phyloP scores from a whole-genome alignment of 495 filamentous ascomycete genomes.

The Hypomontagnella monticulosa region DNA sequence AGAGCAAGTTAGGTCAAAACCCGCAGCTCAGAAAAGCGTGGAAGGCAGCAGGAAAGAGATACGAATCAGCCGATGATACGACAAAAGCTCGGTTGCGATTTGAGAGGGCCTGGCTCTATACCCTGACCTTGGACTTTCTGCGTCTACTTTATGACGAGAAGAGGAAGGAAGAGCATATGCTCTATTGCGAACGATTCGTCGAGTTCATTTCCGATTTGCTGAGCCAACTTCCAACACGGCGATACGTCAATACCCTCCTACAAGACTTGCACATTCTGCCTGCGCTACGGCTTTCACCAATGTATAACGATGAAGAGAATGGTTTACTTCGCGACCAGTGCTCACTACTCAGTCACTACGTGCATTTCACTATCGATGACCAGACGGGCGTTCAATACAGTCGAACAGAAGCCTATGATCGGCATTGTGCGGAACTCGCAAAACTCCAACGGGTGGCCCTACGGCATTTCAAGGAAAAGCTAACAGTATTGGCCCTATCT shows the following conservation, averaged over 20 bases:
- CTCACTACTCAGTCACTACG: slow-evolving; percentile 82
- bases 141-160: slow-evolving; percentile 70
- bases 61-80: slow-evolving; percentile 84
- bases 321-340: slow-evolving; percentile 84
- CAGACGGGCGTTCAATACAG: slow-evolving; percentile 81
- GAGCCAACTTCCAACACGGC: slow-evolving; percentile 91
- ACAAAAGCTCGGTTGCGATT: slow-evolving; percentile 83
- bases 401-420: slow-evolving; percentile 76
- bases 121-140: slow-evolving; percentile 84
- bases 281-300: slow-evolving; percentile 78
- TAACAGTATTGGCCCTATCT: slow-evolving; percentile 88
- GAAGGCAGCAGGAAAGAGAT: slow-evolving; percentile 86
- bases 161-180: slow-evolving; percentile 68
- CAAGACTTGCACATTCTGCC: slow-evolving; percentile 90
- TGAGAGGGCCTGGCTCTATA: slow-evolving; percentile 93
- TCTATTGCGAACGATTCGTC: slow-evolving; percentile 91
- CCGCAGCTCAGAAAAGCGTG: slow-evolving; percentile 84
- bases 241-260: slow-evolving; percentile 92
- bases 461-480: slow-evolving; percentile 86
- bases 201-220: slow-evolving; percentile 91
- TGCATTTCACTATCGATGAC: slow-evolving; percentile 90
- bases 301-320: slow-evolving; percentile 78
- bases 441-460: slow-evolving; percentile 83
- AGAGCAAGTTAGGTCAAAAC: slow-evolving; percentile 72
- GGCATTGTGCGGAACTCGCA: slow-evolving; percentile 78